phyloP scores from a whole-genome alignment of 768 basidiomycete species.

The Infundibulicybe gibba region DNA sequence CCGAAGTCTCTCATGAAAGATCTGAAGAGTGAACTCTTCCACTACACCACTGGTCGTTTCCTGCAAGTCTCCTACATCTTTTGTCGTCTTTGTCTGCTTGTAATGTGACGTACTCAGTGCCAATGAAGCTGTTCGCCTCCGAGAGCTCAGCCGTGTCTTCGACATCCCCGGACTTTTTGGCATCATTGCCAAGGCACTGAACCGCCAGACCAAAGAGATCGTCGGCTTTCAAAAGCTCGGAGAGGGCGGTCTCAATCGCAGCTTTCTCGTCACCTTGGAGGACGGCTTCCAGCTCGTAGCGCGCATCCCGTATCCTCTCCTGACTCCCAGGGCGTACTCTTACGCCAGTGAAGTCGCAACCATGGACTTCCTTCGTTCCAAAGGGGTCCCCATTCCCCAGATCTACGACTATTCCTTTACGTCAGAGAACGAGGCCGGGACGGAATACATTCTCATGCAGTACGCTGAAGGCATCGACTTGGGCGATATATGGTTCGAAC shows the following conservation, averaged over 20 bases:
- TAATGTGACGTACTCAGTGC: constrained; percentile 20
- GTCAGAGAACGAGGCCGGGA: constrained; percentile 20
- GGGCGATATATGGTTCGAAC: constrained; percentile 25
- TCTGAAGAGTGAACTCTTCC: constrained; percentile 24
- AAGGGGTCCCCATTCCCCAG: constrained; percentile 23
- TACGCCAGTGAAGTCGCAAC: constrained; percentile 35
- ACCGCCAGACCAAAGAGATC: constrained; percentile 26
- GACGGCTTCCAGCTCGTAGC: constrained; percentile 27
- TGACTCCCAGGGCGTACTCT: constrained; percentile 19
- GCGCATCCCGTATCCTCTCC: constrained; percentile 27
- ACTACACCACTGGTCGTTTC: constrained; percentile 31
- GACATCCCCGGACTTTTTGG: constrained; percentile 18
- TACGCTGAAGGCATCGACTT: constrained; percentile 28
- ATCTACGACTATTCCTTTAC: constrained; percentile 25
- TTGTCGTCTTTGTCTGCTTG: constrained; percentile 18
- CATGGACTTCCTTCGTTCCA: constrained; percentile 26
- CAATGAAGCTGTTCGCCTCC: constrained; percentile 30
- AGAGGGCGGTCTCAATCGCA: constrained; percentile 37
- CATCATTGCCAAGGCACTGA: constrained; percentile 19
- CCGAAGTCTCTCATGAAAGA: constrained; percentile 20
- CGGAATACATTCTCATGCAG: constrained; percentile 34
- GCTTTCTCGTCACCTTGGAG: constrained; percentile 29
- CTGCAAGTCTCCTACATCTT: constrained; percentile 30
- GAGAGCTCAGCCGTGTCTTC: constrained; percentile 31
- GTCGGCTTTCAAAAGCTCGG: constrained; percentile 32